Evolutionary conservation across 306 rosid genomes (phyloP), one percentile per base, ranked within the genome.

Genomic region (Corylus americana): DNA sequence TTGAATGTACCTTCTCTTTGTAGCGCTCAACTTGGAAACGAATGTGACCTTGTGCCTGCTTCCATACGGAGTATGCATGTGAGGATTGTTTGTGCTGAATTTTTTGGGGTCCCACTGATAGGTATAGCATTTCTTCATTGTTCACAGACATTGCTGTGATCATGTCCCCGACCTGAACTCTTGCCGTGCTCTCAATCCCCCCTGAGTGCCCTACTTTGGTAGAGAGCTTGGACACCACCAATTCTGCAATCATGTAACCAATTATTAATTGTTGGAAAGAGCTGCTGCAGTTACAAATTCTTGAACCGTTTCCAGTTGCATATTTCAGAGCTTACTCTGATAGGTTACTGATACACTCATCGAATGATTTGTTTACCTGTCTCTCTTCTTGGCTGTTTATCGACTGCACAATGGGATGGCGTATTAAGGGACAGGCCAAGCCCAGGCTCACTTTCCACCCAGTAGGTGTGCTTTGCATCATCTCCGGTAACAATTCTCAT

Each of bases 181-280:
- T 29, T 51, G 63, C 11, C 2, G 62, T 72, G 75, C 62, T 72
- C 39, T 72, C 4, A 51, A 72, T 72, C 11, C 62, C 75, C 58
- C 48, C 17, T 13, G 75, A 27, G 61, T 72, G 61, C 75, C 75
- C 61, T 51, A 29, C 75, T 51, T 72, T 72, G 61, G 45, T 29
- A 51, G 62, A 50, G 22, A 72, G 61, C 42, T 72, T 49, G 20
- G 62, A 25, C 35, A 72, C 61, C 62, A 72, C 27, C 20, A 72
- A 29, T 51, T 49, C 48, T 51, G 25, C 59, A 72, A 72, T 31
- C 75, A 49, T 72, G 39, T 71, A 7, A 29, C n/a, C 4, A 62
- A 12, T 62, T 13, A 62, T 29, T 25, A 58, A 8, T 47, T 39
- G 74, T 70, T n/a, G 54, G 55, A 70, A 18, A 7, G 13, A 13